Base-by-base conservation (phyloP, 257 asterid species). In the Leonotis leonurus region DNA sequence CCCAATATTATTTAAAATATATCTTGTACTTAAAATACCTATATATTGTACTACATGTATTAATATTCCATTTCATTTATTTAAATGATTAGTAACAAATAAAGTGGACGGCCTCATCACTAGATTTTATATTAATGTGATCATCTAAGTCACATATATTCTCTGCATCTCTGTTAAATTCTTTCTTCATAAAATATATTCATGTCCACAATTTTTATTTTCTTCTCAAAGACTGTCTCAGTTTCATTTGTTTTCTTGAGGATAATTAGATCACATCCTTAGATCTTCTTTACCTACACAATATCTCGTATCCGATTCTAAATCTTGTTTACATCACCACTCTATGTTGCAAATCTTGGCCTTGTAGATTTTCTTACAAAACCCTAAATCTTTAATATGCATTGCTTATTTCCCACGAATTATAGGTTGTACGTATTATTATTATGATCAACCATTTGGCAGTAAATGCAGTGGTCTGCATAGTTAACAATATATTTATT, bases 231-330 rank as follows among this genome's bases (percentile, higher is more conserved):
- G 5, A 46, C 35, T 46, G n/a, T 44, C 44, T 22, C 55, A 30
- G 2, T 48, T 56, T 0, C 59, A 14, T 30, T 45, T 50, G 24
- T 46, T 49, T 60, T 63, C 43, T 65, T 48, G 22, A 45, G 46
- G 62, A 71, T 30, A n/a, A n/a, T n/a, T 59, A 73, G 83, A 89
- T 87, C 87, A 71, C 78, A 74, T 80, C 78, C 70, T 83, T n/a
- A 87, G 95, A 87, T 90, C 81, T 82, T 85, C 75, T 75, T 66
- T 80, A 80, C 88, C 78, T 84, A 85, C 71, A 33, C 57, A 50
- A 21, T 14, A 36, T 45, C 24, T 17, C 43, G 27, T 50, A 64
- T 68, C 68, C 2, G 14, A 43, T 29, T 46, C 49, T 63, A 73
- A 74, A 85, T 88, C 95, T 83, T 80, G 73, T 67, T 69, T 63